Base-by-base conservation (phyloP, 495 filamentous ascomycete genomes). In the Polyplosphaeria fusca region DNA sequence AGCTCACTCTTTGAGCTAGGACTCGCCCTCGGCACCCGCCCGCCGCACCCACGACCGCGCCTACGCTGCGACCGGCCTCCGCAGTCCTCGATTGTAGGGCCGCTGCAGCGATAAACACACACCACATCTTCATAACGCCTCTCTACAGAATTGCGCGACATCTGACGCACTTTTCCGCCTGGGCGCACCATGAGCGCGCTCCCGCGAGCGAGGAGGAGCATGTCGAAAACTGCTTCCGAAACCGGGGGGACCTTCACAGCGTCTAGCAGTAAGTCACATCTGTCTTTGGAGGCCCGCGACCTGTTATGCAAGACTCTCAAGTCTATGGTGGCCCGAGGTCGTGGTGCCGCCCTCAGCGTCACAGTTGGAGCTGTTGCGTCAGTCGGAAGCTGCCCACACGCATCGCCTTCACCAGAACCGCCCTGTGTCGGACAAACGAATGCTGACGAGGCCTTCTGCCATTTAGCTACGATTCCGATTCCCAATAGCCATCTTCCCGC, bases 101-200 rank as follows among this genome's bases (percentile, higher is more conserved):
- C 48, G 24, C 53, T 47, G 47, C 37, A 35, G 47, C 52, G 39
- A 47, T 48, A 28, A 28, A 12, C 35, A 43, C 47, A 13, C 28
- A 61, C 20, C 55, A 24, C 28, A 11, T 5, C 41, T 37, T 32
- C 23, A 46, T 13, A 48, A 25, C 57, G 24, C 47, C 4, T 27
- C 11, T 35, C 43, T 35, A 27, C 47, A 22, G 52, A 30, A 57
- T 58, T 61, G 57, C 52, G 39, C 52, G 26, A 42, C 19, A 45
- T 18, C 44, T 51, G 57, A 61, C 42, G 11, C 57, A 24, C 24
- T 38, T 46, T 54, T 53, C 37, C 44, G 52, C 57, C 35, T 55
- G 63, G 58, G 63, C 58, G 63, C 63, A 60, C 25, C 35, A 66
- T 66, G 63, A 66, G 63, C 55, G 63, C 58, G 63, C 44, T 59